Evolutionary conservation across 768 basidiomycete genomes (phyloP), one percentile per base, ranked within the genome.

Genomic region (Kwoniella sp.): DNA sequence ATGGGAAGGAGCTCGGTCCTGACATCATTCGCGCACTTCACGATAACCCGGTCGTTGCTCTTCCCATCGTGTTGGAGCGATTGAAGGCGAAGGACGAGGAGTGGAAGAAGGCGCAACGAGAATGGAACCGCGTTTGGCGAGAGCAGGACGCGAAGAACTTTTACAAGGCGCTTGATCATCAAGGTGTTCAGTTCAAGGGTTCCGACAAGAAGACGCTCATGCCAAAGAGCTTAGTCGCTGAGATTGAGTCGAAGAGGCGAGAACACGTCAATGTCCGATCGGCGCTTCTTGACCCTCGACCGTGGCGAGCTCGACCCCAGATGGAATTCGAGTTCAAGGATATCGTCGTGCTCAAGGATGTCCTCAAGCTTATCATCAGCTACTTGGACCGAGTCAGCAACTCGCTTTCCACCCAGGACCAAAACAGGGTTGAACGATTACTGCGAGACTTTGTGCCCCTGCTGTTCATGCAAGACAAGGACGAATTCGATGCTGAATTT

Each of bases 81-180:
- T 78, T 99, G 38, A 91, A 89, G 77, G 83, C 84, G 70, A 95
- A 92, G 74, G 88, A 96, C 72, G 92, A 95, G 56, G 95, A 99
- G 70, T 99, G 95, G 95, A 84, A 89, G 67, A 81, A 88, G 27
- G 84, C 87, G 25, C 88, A 91, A 73, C 81, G 93, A 25, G 92
- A 96, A 74, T 98, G 90, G 89, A 89, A 86, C 76, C 82, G 87
- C 55, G 92, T 90, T 14, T 98, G 95, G 95, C 81, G 90, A 44
- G 93, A 96, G 72, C 87, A 92, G 42, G 74, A 99, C 65, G 85
- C 86, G 50, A 91, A 90, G 77, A 98, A 98, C 77, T 98, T 92
- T 71, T 93, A 95, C 83, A 96, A 93, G 76, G 86, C 87, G 26
- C 83, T 98, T 43, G 95, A 99, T 71, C 89, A 95, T 68, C 92